phyloP scores from a whole-genome alignment of 2,329 filamentous ascomycete species.

The Bipolaris gigantea region DNA sequence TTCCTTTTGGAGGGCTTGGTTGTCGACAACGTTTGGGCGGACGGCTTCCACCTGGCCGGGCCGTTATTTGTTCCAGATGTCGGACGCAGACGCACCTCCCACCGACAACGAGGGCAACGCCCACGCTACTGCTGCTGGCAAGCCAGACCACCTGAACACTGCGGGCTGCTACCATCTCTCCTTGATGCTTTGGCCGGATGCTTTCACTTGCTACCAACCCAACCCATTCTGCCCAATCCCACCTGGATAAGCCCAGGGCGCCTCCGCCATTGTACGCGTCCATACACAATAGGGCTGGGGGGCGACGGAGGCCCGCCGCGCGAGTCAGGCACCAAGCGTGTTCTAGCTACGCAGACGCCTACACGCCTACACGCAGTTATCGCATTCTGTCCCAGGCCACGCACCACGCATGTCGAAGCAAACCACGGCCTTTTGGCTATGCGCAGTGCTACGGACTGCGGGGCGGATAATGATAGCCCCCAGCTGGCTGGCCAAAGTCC shows the following conservation, averaged over 20 bases:
- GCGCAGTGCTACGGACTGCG: background rate
- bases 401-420: background rate
- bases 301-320: background rate
- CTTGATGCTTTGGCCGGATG: background rate
- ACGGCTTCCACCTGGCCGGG: slow-evolving; percentile 26
- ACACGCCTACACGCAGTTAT: background rate
- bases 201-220: background rate
- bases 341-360: background rate
- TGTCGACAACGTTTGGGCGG: slow-evolving; percentile 22
- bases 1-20: slow-evolving; percentile 16
- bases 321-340: slow-evolving; percentile 1
- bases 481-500: background rate
- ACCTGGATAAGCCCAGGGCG: background rate
- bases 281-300: background rate
- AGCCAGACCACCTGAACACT: slow-evolving; percentile 4
- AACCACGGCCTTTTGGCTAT: background rate
- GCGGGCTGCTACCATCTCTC: background rate
- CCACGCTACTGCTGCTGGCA: slow-evolving; percentile 18
- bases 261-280: background rate
- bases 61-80: slow-evolving; percentile 24
- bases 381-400: background rate
- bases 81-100: slow-evolving; percentile 19
- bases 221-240: background rate
- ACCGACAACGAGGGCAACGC: slow-evolving; percentile 2
- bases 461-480: background rate